Conservation (phyloP, 2,329 filamentous ascomycete genomes). For the Sporothrix luriei region DNA sequence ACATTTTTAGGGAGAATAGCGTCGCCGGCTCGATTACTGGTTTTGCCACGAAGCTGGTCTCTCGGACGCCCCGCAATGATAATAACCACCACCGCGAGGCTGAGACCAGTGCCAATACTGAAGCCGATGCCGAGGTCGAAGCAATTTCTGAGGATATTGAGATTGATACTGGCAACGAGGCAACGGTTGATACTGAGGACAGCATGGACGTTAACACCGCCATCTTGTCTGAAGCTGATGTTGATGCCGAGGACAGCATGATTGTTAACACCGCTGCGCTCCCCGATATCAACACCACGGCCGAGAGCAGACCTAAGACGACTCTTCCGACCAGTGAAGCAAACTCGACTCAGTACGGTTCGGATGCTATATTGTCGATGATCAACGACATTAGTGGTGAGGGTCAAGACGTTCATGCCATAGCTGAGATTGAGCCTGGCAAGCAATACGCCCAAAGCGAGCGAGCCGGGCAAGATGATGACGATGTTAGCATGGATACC, state of each 20-base stretch:
- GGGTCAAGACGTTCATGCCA: slow-evolving; percentile 25
- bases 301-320: not conserved
- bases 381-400: slow-evolving; percentile 33
- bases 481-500: not conserved
- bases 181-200: not conserved
- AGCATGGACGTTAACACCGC: slow-evolving; percentile 14
- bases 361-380: slow-evolving; percentile 32
- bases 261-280: not conserved
- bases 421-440: slow-evolving; percentile 12
- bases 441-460: not conserved
- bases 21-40: slow-evolving; percentile 32
- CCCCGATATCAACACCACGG: not conserved
- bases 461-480: slow-evolving; percentile 1
- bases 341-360: slow-evolving; percentile 32
- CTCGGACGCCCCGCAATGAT: not conserved
- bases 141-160: not conserved
- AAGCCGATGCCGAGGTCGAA: slow-evolving; percentile 26
- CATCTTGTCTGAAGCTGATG: not conserved
- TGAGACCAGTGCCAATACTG: slow-evolving; percentile 14
- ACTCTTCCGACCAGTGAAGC: slow-evolving; percentile 25
- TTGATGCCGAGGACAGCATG: not conserved
- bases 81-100: slow-evolving; percentile 6
- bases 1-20: slow-evolving; percentile 32
- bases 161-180: not conserved
- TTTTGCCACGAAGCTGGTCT: slow-evolving; percentile 33